A percentile compares a stretch with the other conserved stretches of the same genome.
These are phyloP conservation scores for Scleromitrula shiraiana DNA, from an alignment of 2,329 filamentous ascomycete genomes.

Conservation along the genomic window DNA sequence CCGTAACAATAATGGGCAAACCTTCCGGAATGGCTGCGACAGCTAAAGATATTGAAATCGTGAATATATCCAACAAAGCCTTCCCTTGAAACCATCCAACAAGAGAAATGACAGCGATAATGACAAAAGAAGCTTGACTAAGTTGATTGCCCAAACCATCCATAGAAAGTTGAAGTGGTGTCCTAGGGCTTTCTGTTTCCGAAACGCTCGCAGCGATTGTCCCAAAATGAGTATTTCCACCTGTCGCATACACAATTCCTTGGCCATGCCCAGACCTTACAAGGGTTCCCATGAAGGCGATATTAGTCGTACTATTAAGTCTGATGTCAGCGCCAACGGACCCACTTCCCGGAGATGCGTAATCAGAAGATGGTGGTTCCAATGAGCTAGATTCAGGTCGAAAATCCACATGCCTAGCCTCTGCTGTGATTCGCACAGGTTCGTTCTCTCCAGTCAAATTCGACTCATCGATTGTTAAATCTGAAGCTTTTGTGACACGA, in stretches of 20 bases:
- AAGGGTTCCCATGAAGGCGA: conserved; percentile 96
- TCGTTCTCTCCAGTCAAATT: conserved; percentile 97
- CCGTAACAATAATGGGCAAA: conserved; percentile 94
- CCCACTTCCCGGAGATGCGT: conserved; percentile 49
- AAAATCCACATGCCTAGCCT: conserved; percentile 40
- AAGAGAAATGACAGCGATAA: conserved; percentile 88
- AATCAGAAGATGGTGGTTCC: conserved; percentile 45
- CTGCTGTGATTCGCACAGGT: conserved; percentile 70
- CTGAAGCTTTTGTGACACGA: conserved; percentile 80
- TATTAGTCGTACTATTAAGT: conserved; percentile 72
- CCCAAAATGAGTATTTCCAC: conserved; percentile 88
- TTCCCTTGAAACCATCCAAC: conserved; percentile 88
- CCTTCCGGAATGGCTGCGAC: conserved; percentile 96
- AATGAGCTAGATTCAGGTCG: conserved; percentile 27
- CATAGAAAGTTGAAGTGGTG: conserved; percentile 92
- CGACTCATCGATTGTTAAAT: conserved; percentile 91
- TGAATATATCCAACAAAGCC: conserved; percentile 86
- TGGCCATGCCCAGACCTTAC: conserved; percentile 93
- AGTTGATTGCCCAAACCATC: conserved; percentile 93
- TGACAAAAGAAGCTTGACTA: conserved; percentile 91
- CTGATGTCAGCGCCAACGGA: conserved; percentile 57
- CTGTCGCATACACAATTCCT: conserved; percentile 94
- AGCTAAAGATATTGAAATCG: conserved; percentile 91
- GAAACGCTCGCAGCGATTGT: conserved; percentile 91
- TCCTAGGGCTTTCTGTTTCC: conserved; percentile 90